Evolutionary conservation across 2,329 filamentous ascomycete genomes (phyloP).

Genomic region (Trichoderma guizhouense): DNA sequence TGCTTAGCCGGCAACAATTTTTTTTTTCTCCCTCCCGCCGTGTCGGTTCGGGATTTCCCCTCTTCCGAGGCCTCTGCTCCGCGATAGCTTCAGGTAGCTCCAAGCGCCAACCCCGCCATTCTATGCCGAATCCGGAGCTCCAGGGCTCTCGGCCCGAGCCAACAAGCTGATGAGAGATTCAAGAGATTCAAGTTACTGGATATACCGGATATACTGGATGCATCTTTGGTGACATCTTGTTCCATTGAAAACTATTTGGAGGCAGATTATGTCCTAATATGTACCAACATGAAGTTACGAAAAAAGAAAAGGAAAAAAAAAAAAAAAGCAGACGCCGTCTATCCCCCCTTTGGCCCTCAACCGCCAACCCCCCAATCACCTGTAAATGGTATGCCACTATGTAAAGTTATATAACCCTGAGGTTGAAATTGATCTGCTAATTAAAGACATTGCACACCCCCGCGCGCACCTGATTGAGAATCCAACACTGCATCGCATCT

Average conservation of each 20-base stretch:
- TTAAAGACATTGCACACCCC: not conserved
- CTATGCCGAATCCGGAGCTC: constrained; percentile 1
- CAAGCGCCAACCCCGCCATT: constrained; percentile 13
- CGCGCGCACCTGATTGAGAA: not conserved
- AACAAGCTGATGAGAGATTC: not conserved
- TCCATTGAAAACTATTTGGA: not conserved
- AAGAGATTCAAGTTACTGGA: not conserved
- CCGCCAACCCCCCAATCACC: not conserved
- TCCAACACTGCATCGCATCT: not conserved
- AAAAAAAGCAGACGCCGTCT: constrained; percentile 2
- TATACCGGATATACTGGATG: no score
- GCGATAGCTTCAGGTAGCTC: constrained; percentile 7
- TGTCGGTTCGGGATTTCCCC: constrained; percentile 32
- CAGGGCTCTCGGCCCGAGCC: not conserved
- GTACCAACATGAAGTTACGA: not conserved
- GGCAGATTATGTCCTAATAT: not conserved
- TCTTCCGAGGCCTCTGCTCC: constrained; percentile 27
- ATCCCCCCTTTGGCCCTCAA: not conserved
- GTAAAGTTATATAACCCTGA: constrained; percentile 9
- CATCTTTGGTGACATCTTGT: not conserved
- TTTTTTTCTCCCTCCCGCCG: constrained; percentile 28
- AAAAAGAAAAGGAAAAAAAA: not conserved
- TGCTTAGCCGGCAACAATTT: constrained; percentile 35
- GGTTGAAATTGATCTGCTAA: constrained; percentile 3
- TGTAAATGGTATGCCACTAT: constrained; percentile 5